Conservation (phyloP, 1,284 basidiomycete species). For the Xanthoconium separans region DNA sequence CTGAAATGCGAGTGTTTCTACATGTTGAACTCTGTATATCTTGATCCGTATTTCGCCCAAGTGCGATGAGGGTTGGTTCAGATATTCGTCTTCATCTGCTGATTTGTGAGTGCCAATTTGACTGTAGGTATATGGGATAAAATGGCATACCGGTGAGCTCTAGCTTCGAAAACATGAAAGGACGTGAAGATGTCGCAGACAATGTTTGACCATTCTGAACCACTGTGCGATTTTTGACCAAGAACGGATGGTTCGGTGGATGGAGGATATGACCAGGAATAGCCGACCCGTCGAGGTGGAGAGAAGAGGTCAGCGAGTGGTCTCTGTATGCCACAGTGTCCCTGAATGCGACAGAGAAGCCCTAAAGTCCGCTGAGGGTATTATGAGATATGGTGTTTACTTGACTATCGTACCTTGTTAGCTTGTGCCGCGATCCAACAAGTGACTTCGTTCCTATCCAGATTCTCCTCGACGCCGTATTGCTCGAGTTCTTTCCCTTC, state of each 20-base stretch:
- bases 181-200: slow-evolving; percentile 18
- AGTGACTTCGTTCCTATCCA: slow-evolving; percentile 24
- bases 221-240: slow-evolving; percentile 1
- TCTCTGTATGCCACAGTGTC: slow-evolving; percentile 14
- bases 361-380: slow-evolving; percentile 1
- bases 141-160: slow-evolving; percentile 32
- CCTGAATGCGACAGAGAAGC: slow-evolving; percentile 19
- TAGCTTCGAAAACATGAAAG: slow-evolving; percentile 32
- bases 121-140: not conserved
- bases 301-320: slow-evolving; percentile 11
- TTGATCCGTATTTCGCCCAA: slow-evolving; percentile 23
- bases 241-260: not conserved
- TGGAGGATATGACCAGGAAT: slow-evolving; percentile 3
- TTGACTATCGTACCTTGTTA: slow-evolving; percentile 32
- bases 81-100: slow-evolving; percentile 33
- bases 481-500: slow-evolving; percentile 30
- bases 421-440: slow-evolving; percentile 41
- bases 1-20: not conserved
- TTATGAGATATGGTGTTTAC: slow-evolving; percentile 5
- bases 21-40: slow-evolving; percentile 16
- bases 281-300: slow-evolving; percentile 20
- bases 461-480: slow-evolving; percentile 29
- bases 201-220: not conserved
- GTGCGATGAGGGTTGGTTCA: slow-evolving; percentile 16
- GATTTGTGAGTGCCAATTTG: slow-evolving; percentile 3